Evolutionary conservation across 352 stramenopile species (phyloP).

Genomic region (Pythium aristosporum): DNA sequence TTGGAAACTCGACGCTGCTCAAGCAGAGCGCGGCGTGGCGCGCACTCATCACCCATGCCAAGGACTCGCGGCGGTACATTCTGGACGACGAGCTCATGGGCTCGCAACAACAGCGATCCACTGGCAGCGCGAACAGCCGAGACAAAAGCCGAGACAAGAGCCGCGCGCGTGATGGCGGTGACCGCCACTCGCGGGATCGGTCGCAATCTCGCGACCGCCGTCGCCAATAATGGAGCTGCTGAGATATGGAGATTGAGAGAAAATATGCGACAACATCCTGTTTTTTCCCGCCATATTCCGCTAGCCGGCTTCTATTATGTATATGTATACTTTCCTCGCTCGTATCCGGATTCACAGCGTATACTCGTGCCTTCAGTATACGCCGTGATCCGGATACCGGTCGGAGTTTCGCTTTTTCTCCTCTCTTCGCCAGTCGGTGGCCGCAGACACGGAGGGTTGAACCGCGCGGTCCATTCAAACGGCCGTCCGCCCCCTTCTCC

Average conservation of each 20-base stretch:
- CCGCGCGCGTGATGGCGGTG: slow-evolving; percentile 4
- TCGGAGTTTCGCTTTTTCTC: slow-evolving; percentile 7
- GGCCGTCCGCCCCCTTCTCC: slow-evolving; percentile 7
- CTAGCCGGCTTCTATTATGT: not conserved
- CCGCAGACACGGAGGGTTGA: slow-evolving; percentile 21
- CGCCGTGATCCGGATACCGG: slow-evolving; percentile 10
- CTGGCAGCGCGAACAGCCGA: not conserved
- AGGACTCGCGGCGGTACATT: slow-evolving; percentile 51
- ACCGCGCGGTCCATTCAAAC: slow-evolving; percentile 32
- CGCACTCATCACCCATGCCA: slow-evolving; percentile 64
- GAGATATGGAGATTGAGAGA: slow-evolving; percentile 21
- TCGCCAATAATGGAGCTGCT: slow-evolving; percentile 4
- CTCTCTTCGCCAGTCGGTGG: slow-evolving; percentile 15
- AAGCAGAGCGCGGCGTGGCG: slow-evolving; percentile 67
- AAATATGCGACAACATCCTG: slow-evolving; percentile 3
- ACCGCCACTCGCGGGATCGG: slow-evolving; percentile 3
- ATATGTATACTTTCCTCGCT: too few species aligned
- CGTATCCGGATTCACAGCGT: too few species aligned
- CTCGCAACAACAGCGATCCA: not conserved
- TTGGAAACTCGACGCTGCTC: slow-evolving; percentile 73
- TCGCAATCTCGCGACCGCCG: not conserved
- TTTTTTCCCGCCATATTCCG: slow-evolving; percentile 16
- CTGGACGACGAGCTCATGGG: slow-evolving; percentile 26
- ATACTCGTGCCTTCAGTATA: slow-evolving; percentile 6
- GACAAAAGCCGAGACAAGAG: slow-evolving; percentile 1